Conservation (phyloP, 306 rosid genomes). For the Amphicarpaea edgeworthii region DNA sequence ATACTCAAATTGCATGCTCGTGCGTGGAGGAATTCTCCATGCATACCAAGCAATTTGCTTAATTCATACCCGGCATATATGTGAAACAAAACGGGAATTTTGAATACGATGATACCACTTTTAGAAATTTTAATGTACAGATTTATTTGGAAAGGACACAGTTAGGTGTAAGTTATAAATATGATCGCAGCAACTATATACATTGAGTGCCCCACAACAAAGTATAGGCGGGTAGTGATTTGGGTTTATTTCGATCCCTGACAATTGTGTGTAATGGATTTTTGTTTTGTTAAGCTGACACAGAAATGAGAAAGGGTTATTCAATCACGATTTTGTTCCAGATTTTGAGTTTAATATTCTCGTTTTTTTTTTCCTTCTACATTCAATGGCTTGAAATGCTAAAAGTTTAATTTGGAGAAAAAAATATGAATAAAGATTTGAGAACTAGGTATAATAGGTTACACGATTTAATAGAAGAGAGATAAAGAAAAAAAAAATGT, state of each 20-base stretch:
- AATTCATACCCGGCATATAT: slow-evolving; percentile 60
- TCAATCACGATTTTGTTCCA: background rate
- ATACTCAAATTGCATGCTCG: slow-evolving; percentile 73
- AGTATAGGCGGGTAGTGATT: background rate
- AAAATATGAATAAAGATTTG: no score
- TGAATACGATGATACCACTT: background rate
- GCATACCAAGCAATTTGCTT: slow-evolving; percentile 64
- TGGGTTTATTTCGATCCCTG: slow-evolving; percentile 12
- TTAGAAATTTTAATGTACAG: slow-evolving; percentile 33
- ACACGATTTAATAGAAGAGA: no score
- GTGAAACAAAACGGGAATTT: background rate
- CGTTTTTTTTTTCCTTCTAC: background rate
- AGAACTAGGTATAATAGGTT: no score
- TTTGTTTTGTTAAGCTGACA: background rate
- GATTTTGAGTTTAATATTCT: background rate
- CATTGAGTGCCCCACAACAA: slow-evolving; percentile 20
- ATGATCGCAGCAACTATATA: slow-evolving; percentile 26
- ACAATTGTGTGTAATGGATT: background rate
- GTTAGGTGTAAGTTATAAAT: slow-evolving; percentile 1
- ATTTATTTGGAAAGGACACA: slow-evolving; percentile 42
- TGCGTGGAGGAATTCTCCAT: slow-evolving; percentile 77
- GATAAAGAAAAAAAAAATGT: no score
- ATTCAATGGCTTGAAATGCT: background rate
- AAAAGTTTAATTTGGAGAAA: background rate
- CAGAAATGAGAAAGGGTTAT: background rate